These are phyloP conservation scores for Cyamopsis tetragonoloba DNA, from an alignment of 306 rosid species.

Conservation along the genomic window DNA sequence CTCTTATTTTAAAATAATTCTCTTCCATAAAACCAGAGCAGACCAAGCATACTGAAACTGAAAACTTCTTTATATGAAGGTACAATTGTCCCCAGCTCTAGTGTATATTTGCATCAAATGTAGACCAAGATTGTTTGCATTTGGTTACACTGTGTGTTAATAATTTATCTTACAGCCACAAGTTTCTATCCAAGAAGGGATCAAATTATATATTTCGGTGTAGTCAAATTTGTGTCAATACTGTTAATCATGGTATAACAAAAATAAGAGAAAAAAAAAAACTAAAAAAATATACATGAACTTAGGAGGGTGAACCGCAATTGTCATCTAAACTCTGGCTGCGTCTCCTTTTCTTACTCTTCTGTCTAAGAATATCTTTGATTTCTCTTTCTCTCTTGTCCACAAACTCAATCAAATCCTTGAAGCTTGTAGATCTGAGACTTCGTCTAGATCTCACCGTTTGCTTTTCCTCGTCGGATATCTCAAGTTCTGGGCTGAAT, in stretches of 20 bases:
- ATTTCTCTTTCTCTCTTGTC: constrained; percentile 65
- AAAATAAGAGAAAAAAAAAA: constrained; percentile 11
- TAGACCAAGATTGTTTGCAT: not conserved
- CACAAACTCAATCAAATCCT: constrained; percentile 41
- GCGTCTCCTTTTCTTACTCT: constrained; percentile 35
- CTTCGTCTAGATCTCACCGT: constrained; percentile 17
- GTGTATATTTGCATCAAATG: not conserved
- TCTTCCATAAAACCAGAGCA: not conserved
- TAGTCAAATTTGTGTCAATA: constrained; percentile 24
- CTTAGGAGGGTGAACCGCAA: constrained; percentile 28
- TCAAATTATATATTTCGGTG: not conserved
- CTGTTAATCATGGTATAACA: constrained; percentile 8
- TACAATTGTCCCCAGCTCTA: constrained; percentile 10
- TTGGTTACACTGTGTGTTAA: not conserved
- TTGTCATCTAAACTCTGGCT: constrained; percentile 19
- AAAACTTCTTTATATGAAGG: not conserved
- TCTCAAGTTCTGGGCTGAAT: constrained; percentile 37
- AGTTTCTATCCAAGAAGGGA: constrained; percentile 8
- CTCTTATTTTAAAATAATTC: not conserved
- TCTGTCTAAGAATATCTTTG: constrained; percentile 55
- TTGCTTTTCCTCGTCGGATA: constrained; percentile 37
- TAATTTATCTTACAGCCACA: constrained; percentile 2
- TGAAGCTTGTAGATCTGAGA: constrained; percentile 41
- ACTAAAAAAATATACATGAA: constrained; percentile 17
- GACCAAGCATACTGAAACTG: not conserved